These are phyloP conservation scores for Larix kaempferi DNA, from an alignment of 75 land plant species.

Conservation along the genomic window DNA sequence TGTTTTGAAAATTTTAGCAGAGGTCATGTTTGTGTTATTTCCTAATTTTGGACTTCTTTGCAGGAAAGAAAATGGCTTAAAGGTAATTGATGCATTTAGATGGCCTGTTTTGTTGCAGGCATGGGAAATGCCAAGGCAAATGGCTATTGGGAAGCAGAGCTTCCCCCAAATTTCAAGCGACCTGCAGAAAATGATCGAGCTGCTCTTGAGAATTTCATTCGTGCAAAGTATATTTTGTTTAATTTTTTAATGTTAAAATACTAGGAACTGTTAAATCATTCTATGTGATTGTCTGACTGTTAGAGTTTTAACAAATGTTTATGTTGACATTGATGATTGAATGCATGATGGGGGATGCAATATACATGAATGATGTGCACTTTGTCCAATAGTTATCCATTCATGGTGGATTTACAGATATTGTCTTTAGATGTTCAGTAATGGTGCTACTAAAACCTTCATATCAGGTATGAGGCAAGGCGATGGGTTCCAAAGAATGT, in stretches of 20 bases:
- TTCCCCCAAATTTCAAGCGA: constrained; percentile 57
- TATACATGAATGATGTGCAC: not conserved
- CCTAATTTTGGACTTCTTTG: not conserved
- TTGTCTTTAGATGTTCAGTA: not conserved
- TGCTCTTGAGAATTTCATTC: constrained; percentile 64
- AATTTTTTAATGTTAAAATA: not conserved
- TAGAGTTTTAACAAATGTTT: not conserved
- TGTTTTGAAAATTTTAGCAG: constrained; percentile 7
- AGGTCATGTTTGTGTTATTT: not conserved
- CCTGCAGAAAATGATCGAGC: constrained; percentile 51
- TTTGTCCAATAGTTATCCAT: constrained; percentile 6
- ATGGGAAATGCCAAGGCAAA: constrained; percentile 81
- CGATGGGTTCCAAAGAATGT: constrained; percentile 50
- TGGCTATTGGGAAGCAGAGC: constrained; percentile 78
- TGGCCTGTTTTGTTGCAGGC: constrained; percentile 26
- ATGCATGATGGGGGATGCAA: not conserved
- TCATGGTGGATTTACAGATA: not conserved
- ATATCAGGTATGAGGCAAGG: constrained; percentile 68
- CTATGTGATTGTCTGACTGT: not conserved
- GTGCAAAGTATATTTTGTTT: constrained; percentile 50
- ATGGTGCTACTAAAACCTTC: not conserved
- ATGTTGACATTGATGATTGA: not conserved
- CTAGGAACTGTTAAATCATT: not conserved
- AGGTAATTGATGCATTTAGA: not conserved
- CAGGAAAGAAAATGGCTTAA: not conserved